Base-by-base conservation (phyloP, 2,329 filamentous ascomycete genomes). In the Grosmannia serpens region DNA sequence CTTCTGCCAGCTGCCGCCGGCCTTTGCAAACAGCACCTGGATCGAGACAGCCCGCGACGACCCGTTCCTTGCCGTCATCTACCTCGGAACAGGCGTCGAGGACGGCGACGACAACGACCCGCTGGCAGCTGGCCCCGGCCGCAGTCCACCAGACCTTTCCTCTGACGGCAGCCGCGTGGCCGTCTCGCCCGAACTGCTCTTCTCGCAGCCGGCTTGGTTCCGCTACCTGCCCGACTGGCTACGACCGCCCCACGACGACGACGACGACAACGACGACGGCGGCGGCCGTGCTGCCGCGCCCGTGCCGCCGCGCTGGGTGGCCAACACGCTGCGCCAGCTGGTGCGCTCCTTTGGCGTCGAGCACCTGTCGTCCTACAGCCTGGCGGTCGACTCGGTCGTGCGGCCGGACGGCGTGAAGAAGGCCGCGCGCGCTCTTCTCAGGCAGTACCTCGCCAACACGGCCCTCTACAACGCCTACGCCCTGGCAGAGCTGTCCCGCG, bases 391-490 rank as follows among this genome's bases (percentile, higher is more conserved):
- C 64, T 80, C 79, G 55, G 67, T 70, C 0, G 79, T 81, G 58
- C 79, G 84, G 50, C 74, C 79, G 0, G 66, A 70, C 1, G 75
- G 72, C 2, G 81, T 84, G 29, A 86, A 82, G 63, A 95, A 89
- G 67, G 75, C 79, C 8, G 88, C 89, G 0, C 95, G 89, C 65
- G 71, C 72, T 8, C 73, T 95, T 0, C 71, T 96, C n/a, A 92
- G 88, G 67, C 77, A 77, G 53, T 80, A 82, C 58, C 76, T 84
- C 0, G 76, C 81, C 1, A 86, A 83, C 64, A 69, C 88, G 3
- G 74, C 77, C 17, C 74, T 96, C 0, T 96, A 95, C 70, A 87
- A 90, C 64, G 83, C 85, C 0, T 95, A 92, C 66, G 89, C 87
- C 0, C 71, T 89, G 17, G 82, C 90, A 4, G 89, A 95, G 69